These are phyloP conservation scores for Coniochaeta prunicola DNA, from an alignment of 2,329 filamentous ascomycete genomes.

Conservation along the genomic window DNA sequence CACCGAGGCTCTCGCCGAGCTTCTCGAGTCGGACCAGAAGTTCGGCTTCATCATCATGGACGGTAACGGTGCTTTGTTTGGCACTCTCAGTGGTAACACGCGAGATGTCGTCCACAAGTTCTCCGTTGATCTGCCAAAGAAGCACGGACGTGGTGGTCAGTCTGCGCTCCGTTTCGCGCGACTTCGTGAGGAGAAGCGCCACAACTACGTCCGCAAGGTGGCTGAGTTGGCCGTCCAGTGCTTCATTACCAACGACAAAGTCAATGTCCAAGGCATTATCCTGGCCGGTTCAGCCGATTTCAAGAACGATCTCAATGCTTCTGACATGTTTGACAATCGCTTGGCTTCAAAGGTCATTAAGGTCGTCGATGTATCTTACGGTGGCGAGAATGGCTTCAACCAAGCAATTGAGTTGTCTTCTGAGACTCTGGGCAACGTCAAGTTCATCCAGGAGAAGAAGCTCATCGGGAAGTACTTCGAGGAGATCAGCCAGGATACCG, in stretches of 20 bases:
- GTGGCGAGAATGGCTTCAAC: conserved; percentile 99
- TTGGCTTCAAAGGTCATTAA: conserved; percentile 96
- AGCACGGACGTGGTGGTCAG: conserved; percentile 99
- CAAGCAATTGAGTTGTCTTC: conserved; percentile 94
- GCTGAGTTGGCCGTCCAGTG: conserved; percentile 97
- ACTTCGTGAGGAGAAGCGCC: conserved; percentile 98
- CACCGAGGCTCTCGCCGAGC: conserved; percentile 91
- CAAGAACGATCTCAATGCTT: conserved; percentile 98
- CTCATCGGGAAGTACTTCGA: conserved; percentile 98
- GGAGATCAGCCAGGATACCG: conserved; percentile 96
- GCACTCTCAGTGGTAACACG: conserved; percentile 94
- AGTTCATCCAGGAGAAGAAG: conserved; percentile 99
- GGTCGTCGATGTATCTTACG: conserved; percentile 97
- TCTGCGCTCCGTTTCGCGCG: conserved; percentile 98
- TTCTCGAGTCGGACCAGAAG: conserved; percentile 97
- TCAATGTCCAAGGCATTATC: conserved; percentile 93
- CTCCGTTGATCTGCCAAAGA: conserved; percentile 97
- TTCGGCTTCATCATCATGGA: conserved; percentile 99
- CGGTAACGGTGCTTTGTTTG: conserved; percentile 95
- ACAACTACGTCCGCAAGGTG: conserved; percentile 99
- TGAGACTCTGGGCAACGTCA: conserved; percentile 97
- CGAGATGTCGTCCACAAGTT: conserved; percentile 97
- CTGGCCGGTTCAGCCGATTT: conserved; percentile 97
- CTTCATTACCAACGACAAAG: conserved; percentile 97
- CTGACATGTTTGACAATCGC: conserved; percentile 92